phyloP scores from a whole-genome alignment of 352 stramenopile species.

The Pythium insidiosum region DNA sequence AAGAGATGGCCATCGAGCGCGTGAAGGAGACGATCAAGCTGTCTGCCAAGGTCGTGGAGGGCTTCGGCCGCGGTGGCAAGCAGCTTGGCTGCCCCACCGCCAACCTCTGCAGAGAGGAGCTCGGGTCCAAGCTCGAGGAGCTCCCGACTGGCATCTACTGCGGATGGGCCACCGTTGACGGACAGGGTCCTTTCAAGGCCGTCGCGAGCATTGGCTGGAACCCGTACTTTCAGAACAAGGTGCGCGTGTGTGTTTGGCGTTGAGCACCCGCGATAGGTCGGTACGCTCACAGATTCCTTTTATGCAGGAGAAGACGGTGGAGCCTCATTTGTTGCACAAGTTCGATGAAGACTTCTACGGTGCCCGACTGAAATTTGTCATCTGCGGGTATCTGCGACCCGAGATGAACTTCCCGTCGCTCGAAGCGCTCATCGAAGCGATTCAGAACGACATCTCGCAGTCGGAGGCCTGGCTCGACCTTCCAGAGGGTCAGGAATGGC shows the following conservation, averaged over 20 bases:
- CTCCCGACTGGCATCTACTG: constrained; percentile 91
- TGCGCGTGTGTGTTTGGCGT: constrained; percentile 18
- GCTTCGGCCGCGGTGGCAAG: constrained; percentile 93
- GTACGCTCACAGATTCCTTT: neutral
- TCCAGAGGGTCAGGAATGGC: constrained; percentile 40
- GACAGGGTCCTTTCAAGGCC: constrained; percentile 83
- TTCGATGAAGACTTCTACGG: constrained; percentile 95
- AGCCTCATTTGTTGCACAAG: constrained; percentile 92
- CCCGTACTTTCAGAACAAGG: constrained; percentile 91
- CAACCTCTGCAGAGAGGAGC: constrained; percentile 87
- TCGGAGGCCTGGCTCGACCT: constrained; percentile 61
- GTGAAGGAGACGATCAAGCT: constrained; percentile 65
- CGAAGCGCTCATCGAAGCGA: constrained; percentile 88
- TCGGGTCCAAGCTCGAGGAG: constrained; percentile 75
- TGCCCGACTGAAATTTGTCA: constrained; percentile 88
- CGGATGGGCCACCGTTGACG: constrained; percentile 88
- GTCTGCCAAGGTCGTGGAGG: constrained; percentile 87
- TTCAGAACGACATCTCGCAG: constrained; percentile 80
- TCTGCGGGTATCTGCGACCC: constrained; percentile 90
- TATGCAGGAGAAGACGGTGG: constrained; percentile 91
- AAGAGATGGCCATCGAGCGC: constrained; percentile 39
- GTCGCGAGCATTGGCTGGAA: constrained; percentile 97
- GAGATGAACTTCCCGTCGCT: constrained; percentile 94
- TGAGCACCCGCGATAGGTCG: no score
- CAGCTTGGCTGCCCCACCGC: constrained; percentile 95